These are phyloP conservation scores for Heliocybe sulcata DNA, from an alignment of 1,284 basidiomycete genomes.

Conservation along the genomic window DNA sequence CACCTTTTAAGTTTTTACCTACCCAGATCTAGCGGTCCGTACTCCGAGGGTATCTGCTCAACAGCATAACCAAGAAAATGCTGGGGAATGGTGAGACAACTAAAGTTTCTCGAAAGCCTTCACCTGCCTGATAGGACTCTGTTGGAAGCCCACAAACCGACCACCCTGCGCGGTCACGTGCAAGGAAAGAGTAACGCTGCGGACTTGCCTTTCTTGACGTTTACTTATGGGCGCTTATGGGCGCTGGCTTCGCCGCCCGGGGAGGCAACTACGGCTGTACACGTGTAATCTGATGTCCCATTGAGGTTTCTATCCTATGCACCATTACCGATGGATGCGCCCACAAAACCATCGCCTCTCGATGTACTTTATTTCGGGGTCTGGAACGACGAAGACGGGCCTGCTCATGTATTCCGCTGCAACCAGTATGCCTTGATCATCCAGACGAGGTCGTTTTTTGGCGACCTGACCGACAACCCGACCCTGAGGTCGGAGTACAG, in stretches of 20 bases:
- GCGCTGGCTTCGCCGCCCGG: background rate
- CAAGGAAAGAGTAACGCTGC: background rate
- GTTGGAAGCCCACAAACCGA: too few relatives aligned
- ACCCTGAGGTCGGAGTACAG: background rate
- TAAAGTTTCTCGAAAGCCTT: too few relatives aligned
- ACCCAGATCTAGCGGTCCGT: too few relatives aligned
- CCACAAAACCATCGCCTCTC: conserved; percentile 1
- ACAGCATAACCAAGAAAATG: too few relatives aligned
- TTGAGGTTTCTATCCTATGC: background rate
- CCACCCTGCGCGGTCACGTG: too few relatives aligned
- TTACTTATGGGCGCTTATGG: background rate
- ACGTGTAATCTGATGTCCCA: background rate
- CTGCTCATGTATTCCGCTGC: background rate
- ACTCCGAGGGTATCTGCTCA: too few relatives aligned
- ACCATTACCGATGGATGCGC: background rate
- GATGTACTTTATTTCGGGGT: background rate
- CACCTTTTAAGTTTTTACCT: too few relatives aligned
- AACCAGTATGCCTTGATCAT: background rate
- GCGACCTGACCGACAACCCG: background rate
- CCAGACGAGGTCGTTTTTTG: background rate
- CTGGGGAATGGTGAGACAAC: too few relatives aligned
- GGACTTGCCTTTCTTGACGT: background rate
- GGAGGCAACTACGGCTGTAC: background rate
- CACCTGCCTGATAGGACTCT: too few relatives aligned
- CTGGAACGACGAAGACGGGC: background rate